Evolutionary conservation across 1,139 yeast genomes (phyloP).

Genomic region (Geotrichum restrictum): DNA sequence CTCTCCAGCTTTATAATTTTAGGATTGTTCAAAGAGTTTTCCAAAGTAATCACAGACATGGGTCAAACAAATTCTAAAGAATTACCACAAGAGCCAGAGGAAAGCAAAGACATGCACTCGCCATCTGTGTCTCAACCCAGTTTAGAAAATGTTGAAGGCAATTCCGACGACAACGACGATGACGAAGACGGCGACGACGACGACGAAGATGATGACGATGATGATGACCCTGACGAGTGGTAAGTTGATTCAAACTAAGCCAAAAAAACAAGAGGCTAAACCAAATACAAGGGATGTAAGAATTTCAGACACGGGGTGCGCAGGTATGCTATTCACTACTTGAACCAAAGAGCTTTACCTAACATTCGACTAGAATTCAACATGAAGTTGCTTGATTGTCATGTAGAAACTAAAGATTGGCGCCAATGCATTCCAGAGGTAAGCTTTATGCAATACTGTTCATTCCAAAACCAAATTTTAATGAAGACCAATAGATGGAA

Average conservation of each 20-base stretch:
- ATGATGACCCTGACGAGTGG: constrained; percentile 61
- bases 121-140: no score
- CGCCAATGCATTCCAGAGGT: constrained; percentile 57
- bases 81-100: no score
- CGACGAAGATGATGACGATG: constrained; percentile 24
- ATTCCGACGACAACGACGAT: constrained; percentile 9
- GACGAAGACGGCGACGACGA: constrained; percentile 66
- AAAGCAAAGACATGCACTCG: no score
- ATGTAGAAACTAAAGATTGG: constrained; percentile 75
- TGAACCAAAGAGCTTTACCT: not conserved
- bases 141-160: no score
- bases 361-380: constrained; percentile 46
- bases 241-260: constrained; percentile 22
- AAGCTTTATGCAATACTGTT: constrained; percentile 25
- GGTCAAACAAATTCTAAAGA: no score
- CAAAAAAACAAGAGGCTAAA: not conserved
- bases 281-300: constrained; percentile 52
- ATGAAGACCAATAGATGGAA: constrained; percentile 44
- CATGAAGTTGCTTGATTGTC: constrained; percentile 58
- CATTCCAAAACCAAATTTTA: not conserved
- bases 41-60: no score
- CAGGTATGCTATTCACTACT: constrained; percentile 33
- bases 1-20: no score
- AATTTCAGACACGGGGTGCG: constrained; percentile 67
- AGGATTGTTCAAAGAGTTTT: no score